These are phyloP conservation scores for Carex arenaria DNA, from an alignment of 202 grass and related monocot genomes.

Conservation along the genomic window DNA sequence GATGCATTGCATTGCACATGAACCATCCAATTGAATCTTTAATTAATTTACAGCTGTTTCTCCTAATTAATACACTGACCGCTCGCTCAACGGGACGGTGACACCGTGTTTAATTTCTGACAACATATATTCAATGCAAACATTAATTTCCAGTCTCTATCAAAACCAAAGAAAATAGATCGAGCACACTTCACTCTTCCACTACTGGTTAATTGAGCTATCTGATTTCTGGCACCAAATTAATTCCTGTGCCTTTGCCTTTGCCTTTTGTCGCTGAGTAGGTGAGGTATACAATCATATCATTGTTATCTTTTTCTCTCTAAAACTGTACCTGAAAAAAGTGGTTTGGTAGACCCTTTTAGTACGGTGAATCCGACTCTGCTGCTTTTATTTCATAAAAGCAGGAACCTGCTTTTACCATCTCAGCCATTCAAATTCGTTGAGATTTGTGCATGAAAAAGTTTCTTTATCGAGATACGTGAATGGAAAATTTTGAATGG, in stretches of 20 bases:
- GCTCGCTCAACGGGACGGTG: neutral
- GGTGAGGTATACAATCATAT: conserved; percentile 29
- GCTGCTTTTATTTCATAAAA: too few species aligned
- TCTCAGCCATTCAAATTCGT: too few species aligned
- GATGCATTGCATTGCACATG: neutral
- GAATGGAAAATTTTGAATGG: too few species aligned
- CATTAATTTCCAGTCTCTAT: neutral
- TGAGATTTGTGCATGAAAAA: too few species aligned
- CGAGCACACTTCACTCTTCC: conserved; percentile 13
- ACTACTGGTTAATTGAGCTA: neutral
- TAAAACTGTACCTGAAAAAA: conserved; percentile 14
- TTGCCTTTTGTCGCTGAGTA: conserved; percentile 1
- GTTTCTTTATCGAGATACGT: too few species aligned
- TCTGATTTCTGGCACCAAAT: neutral
- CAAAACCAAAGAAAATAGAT: neutral
- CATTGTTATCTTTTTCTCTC: conserved; percentile 18
- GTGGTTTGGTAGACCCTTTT: conserved; percentile 26
- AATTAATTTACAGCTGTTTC: conserved; percentile 1
- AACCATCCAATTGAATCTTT: neutral
- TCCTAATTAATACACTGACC: neutral
- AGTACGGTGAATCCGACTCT: too few species aligned
- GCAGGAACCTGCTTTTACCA: too few species aligned
- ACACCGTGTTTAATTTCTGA: neutral
- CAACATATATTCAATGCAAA: too few species aligned
- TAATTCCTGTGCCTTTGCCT: neutral